Percentiles rank a stretch among this genome's conserved stretches.
Conservation (phyloP, 441 rosid genomes). For the Populus trichocarpa region DNA sequence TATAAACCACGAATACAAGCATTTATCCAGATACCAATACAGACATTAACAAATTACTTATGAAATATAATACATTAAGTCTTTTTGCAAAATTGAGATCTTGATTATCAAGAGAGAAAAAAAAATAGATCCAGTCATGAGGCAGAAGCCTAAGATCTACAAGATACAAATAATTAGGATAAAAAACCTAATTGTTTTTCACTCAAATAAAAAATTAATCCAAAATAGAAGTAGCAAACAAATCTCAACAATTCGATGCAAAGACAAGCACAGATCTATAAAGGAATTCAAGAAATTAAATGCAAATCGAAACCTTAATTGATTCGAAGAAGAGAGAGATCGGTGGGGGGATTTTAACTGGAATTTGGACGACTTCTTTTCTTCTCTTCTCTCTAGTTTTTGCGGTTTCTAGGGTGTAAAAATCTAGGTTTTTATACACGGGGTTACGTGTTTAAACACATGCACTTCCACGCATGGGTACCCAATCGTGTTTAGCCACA, state of each 20-base stretch:
- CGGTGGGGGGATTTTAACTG: not conserved
- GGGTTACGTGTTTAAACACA: not conserved
- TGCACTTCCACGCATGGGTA: not conserved
- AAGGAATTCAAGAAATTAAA: not conserved
- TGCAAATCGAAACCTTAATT: not conserved
- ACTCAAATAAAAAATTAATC: not conserved
- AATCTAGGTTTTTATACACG: not conserved
- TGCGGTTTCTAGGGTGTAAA: not conserved
- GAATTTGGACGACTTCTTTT: not conserved
- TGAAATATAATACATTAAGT: no score
- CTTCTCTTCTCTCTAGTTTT: not conserved
- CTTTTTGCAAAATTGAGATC: not conserved
- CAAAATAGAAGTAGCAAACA: not conserved
- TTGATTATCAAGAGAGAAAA: not conserved
- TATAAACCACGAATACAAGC: not conserved
- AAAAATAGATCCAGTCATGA: no score
- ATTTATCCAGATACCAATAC: not conserved
- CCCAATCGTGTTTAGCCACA: slow-evolving; percentile 13
- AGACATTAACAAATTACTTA: not conserved
- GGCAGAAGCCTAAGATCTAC: not conserved
- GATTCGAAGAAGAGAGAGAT: not conserved
- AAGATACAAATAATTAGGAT: not conserved
- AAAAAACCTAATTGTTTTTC: no score
- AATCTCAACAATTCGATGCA: not conserved
- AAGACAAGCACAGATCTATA: not conserved